These are phyloP conservation scores for Solanum hybrid DNA, from an alignment of 305 asterid species.

Conservation along the genomic window DNA sequence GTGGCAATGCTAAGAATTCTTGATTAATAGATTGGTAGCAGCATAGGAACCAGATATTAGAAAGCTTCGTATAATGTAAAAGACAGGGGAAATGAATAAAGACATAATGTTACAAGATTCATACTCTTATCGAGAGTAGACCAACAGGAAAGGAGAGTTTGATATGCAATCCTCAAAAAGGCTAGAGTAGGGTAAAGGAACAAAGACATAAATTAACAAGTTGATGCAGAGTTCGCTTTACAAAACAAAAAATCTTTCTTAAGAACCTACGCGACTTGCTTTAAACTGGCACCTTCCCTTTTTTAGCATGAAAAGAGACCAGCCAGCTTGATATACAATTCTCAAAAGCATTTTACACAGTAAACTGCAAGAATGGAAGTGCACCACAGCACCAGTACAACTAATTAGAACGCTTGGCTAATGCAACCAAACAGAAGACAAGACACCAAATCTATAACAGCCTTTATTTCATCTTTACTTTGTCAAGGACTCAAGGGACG, in stretches of 20 bases:
- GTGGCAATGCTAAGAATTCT: neutral
- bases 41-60: neutral
- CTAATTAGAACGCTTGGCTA: neutral
- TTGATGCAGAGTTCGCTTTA: neutral
- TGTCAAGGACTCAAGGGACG: neutral
- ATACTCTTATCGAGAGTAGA: neutral
- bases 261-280: neutral
- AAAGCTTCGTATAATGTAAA: neutral
- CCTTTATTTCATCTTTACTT: neutral
- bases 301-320: neutral
- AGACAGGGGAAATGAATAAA: neutral
- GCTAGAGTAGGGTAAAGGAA: neutral
- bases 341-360: neutral
- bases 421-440: neutral
- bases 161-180: neutral
- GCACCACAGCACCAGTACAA: neutral
- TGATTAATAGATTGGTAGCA: neutral
- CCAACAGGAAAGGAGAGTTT: neutral
- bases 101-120: neutral
- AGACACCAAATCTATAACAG: neutral
- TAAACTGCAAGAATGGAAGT: neutral
- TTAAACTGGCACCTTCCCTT: neutral
- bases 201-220: neutral
- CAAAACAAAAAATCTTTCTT: neutral
- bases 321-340: neutral